Base-by-base conservation (phyloP, 2,329 filamentous ascomycete species). In the Zalaria sp. region DNA sequence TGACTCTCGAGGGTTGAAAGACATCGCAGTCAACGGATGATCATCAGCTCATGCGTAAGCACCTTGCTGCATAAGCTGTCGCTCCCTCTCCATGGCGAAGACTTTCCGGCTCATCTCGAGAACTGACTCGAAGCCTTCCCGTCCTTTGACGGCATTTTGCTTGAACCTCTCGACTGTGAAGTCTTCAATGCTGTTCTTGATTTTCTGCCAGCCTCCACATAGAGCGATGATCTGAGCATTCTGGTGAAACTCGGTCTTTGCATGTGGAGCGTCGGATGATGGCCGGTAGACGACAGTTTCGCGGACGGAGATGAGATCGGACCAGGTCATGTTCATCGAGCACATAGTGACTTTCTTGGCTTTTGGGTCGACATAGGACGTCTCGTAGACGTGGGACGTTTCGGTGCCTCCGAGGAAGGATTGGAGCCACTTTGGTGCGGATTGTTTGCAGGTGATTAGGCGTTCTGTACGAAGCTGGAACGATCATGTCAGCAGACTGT, bases 151-250 rank as follows among this genome's bases (percentile, higher is more conserved):
- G 25, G 91, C 89, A 57, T 98, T 98, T 63, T 98, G 86, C 51
- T 78, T 75, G 68, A 98, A 98, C 42, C 86, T 72, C 49, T 82
- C 83, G 36, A 96, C 82, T 35, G 87, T 83, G 40, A 84, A 79
- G 53, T 96, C 87, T 68, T 98, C 91, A 53, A 98, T 93, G 59
- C 81, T 85, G 65, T 91, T 94, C 71, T 86, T 91, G 59, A 96
- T 87, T 58, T 87, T 86, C 66, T 95, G 85, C 88, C 91, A 98
- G 47, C 91, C 91, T 51, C 91, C 89, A 61, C 87, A 94, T 6
- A 96, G 69, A 1, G 91, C 91, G 1, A 88, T 94, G 58, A 98
- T 89, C 64, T 88, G 79, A 34, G 91, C 91, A 47, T 86, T 80
- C 67, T 98, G 91, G 38, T 78, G 72, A 58, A 98, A 96, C 48